Conservation (phyloP, 108 stramenopile genomes). For the Stephanodiscus minutulus region DNA sequence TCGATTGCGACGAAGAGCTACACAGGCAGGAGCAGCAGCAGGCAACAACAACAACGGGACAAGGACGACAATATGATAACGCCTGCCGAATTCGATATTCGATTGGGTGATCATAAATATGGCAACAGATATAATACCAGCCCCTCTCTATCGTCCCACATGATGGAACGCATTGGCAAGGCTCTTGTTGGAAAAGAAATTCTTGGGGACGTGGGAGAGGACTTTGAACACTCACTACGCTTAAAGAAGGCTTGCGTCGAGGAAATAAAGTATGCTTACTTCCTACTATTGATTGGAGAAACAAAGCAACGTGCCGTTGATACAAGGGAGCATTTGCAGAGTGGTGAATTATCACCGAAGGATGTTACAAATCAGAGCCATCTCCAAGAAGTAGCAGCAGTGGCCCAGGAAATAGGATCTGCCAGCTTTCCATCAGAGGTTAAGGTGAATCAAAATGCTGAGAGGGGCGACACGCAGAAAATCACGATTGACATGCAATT, state of each 20-base stretch:
- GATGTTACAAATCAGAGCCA: not conserved
- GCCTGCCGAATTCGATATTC: too few species aligned
- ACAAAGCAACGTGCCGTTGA: not conserved
- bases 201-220: constrained; percentile 1
- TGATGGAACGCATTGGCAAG: constrained; percentile 29
- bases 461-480: not conserved
- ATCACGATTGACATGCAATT: constrained; percentile 5
- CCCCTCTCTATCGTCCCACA: not conserved
- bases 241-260: constrained; percentile 40
- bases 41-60: not conserved
- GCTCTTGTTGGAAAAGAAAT: constrained; percentile 29
- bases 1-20: constrained; percentile 13
- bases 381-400: not conserved
- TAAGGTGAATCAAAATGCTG: not conserved
- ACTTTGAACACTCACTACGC: constrained; percentile 39
- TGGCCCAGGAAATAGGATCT: not conserved
- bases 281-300: constrained; percentile 19
- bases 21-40: not conserved
- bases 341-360: not conserved
- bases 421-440: not conserved
- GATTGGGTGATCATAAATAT: not conserved
- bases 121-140: not conserved
- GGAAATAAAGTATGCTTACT: constrained; percentile 36
- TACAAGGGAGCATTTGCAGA: not conserved
- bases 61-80: too few species aligned